Conservation (phyloP, 352 stramenopile genomes). For the Phytophthora cajani region DNA sequence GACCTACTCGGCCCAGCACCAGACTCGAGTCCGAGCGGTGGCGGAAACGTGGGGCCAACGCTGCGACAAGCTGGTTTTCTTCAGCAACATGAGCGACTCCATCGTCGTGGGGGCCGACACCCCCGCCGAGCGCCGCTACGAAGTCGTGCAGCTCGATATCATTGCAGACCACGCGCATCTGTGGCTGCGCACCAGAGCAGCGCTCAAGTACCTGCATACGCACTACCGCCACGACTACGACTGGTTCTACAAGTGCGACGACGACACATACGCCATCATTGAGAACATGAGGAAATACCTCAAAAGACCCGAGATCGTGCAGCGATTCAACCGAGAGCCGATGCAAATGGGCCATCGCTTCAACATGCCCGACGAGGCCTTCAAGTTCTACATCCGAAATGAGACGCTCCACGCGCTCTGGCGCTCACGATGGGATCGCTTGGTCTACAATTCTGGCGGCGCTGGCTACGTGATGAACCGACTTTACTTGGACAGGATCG, state of each 20-base stretch:
- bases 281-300: slow-evolving; percentile 77
- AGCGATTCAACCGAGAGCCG: slow-evolving; percentile 50
- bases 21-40: slow-evolving; percentile 59
- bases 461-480: slow-evolving; percentile 78
- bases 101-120: slow-evolving; percentile 47
- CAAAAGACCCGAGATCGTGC: slow-evolving; percentile 62
- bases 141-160: slow-evolving; percentile 69
- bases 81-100: slow-evolving; percentile 73
- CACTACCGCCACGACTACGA: slow-evolving; percentile 77
- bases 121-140: slow-evolving; percentile 32
- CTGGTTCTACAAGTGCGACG: slow-evolving; percentile 88
- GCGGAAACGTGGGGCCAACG: slow-evolving; percentile 82
- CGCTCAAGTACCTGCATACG: slow-evolving; percentile 64
- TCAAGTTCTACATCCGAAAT: slow-evolving; percentile 74
- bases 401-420: slow-evolving; percentile 47
- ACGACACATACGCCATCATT: slow-evolving; percentile 78
- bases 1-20: slow-evolving; percentile 71
- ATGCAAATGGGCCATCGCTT: slow-evolving; percentile 85
- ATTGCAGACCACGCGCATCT: slow-evolving; percentile 75
- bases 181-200: slow-evolving; percentile 77
- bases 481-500: slow-evolving; percentile 69
- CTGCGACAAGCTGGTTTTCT: slow-evolving; percentile 80
- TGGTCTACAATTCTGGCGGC: slow-evolving; percentile 82
- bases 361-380: slow-evolving; percentile 53
- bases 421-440: slow-evolving; percentile 50